Evolutionary conservation across 2,329 filamentous ascomycete genomes (phyloP).

Genomic region (Cytospora piceicola): DNA sequence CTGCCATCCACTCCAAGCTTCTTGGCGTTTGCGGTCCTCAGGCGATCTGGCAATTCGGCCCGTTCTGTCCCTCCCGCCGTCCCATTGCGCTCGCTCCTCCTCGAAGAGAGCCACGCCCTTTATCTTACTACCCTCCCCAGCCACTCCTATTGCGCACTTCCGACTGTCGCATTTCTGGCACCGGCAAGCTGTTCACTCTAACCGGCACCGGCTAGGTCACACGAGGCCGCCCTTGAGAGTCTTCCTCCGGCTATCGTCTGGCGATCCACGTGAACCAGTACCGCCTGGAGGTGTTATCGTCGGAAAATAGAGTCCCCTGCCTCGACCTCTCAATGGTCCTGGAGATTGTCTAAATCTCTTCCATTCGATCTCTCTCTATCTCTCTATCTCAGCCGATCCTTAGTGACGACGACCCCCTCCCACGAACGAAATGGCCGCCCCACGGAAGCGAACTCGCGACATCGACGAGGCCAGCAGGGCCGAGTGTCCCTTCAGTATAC

Average conservation of each 20-base stretch:
- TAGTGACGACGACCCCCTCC: not conserved
- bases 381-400: conserved; percentile 36
- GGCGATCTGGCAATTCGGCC: not conserved
- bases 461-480: conserved; percentile 55
- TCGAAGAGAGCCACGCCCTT: not conserved
- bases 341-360: not conserved
- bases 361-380: conserved; percentile 22
- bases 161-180: not conserved
- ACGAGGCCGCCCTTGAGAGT: not conserved
- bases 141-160: conserved; percentile 13
- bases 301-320: not conserved
- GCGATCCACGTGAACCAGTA: not conserved
- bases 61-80: not conserved
- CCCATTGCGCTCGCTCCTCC: conserved; percentile 16
- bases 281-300: not conserved
- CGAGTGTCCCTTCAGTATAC: conserved; percentile 59
- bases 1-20: conserved; percentile 14
- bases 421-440: conserved; percentile 40
- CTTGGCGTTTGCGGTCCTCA: conserved; percentile 4
- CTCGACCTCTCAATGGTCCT: conserved; percentile 10
- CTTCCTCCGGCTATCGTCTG: not conserved
- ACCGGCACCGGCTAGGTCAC: not conserved
- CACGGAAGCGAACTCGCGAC: conserved; percentile 57
- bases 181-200: not conserved
- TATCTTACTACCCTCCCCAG: not conserved